Percentiles rank a stretch among this genome's conserved stretches.
These are phyloP conservation scores for Ceratobasidium sp. DNA, from an alignment of 1,284 basidiomycete species.

Conservation along the genomic window DNA sequence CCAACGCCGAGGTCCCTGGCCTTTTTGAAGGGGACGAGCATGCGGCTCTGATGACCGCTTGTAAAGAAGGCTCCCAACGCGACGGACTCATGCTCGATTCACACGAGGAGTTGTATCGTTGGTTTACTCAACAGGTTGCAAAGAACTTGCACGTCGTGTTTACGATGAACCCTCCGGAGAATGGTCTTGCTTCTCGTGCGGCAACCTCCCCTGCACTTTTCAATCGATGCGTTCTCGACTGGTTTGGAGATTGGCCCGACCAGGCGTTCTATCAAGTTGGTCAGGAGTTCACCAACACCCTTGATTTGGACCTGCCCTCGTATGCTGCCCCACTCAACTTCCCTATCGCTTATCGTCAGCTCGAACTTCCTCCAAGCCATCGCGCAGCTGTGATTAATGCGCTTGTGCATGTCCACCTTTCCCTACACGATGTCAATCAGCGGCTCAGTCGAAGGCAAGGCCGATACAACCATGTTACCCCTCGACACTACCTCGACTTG, in stretches of 20 bases:
- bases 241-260: conserved; percentile 98
- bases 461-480: conserved; percentile 95
- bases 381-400: conserved; percentile 91
- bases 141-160: conserved; percentile 97
- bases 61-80: conserved; percentile 97
- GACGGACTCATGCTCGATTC: conserved; percentile 98
- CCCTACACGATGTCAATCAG: conserved; percentile 86
- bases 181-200: conserved; percentile 90
- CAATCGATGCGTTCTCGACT: conserved; percentile 97
- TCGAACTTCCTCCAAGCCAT: conserved; percentile 80
- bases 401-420: conserved; percentile 90
- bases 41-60: conserved; percentile 94
- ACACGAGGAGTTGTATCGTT: conserved; percentile 93
- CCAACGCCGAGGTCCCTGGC: conserved; percentile 99
- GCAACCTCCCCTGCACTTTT: conserved; percentile 97
- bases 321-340: conserved; percentile 80
- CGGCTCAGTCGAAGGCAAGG: conserved; percentile 90
- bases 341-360: conserved; percentile 84
- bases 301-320: conserved; percentile 84
- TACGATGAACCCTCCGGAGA: conserved; percentile 99
- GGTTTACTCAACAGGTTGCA: conserved; percentile 97
- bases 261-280: conserved; percentile 97
- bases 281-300: conserved; percentile 87
- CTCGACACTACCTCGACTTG: conserved; percentile 98
- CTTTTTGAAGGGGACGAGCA: conserved; percentile 98